phyloP scores from a whole-genome alignment of 2,329 filamentous ascomycete species.

The Penicillium sp. region DNA sequence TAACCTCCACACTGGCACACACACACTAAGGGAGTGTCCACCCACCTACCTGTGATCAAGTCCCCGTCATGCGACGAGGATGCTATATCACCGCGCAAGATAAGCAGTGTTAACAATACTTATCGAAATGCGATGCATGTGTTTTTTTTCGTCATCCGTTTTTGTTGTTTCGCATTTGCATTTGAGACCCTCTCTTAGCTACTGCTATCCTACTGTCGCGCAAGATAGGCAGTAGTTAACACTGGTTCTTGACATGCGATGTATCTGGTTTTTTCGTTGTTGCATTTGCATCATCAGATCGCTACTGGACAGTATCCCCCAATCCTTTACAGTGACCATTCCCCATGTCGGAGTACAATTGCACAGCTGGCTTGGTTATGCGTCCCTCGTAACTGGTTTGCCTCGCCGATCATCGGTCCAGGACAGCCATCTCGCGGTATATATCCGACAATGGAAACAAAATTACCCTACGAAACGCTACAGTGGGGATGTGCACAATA shows the following conservation, averaged over 20 bases:
- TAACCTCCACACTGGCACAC: slow-evolving; percentile 5
- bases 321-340: not conserved
- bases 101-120: no score
- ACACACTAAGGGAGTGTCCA: not conserved
- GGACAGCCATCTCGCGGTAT: not conserved
- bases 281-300: no score
- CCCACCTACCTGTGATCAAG: not conserved
- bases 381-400: not conserved
- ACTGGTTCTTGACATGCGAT: no score
- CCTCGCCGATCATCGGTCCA: slow-evolving; percentile 1
- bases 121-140: no score
- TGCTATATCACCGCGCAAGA: no score
- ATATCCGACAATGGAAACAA: not conserved
- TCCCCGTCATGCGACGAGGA: not conserved
- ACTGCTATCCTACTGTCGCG: no score
- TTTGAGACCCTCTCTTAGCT: no score
- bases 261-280: no score
- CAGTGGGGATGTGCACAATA: not conserved
- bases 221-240: no score
- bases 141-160: no score
- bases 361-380: not conserved
- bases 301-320: not conserved
- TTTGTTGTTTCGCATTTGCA: no score
- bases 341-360: not conserved
- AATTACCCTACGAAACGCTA: not conserved